Evolutionary conservation across 805 yeast genomes (phyloP), one percentile per base, ranked within the genome.

Genomic region (Kazachstania viticola): DNA sequence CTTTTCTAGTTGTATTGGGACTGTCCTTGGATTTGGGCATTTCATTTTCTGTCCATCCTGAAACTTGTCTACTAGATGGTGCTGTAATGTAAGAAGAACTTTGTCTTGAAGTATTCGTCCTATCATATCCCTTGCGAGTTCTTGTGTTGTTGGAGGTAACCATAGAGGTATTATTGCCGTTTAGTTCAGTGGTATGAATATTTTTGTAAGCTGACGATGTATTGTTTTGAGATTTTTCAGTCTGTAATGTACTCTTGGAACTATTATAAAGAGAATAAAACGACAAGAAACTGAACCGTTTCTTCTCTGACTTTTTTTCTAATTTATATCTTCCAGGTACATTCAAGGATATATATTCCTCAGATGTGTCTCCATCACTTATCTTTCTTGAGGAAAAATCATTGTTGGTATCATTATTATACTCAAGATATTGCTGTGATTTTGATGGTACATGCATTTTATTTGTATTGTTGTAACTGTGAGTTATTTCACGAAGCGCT

Each of bases 261-360:
- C 26, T 27, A 23, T 16, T 34, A 14, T 25, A 27, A 9, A 35
- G 31, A 13, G 42, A 36, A 17, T 34, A 34, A 25, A 39, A 34
- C 17, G 45, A 41, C 12, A 39, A 24, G 21, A 41, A 36, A 31
- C 45, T 41, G 16, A 41, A 41, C 27, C 45, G 32, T 19, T 35
- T 37, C 17, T 22, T 37, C 15, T 30, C 27, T 14, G 32, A 26
- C 16, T 18, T 27, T 9, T 27, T 33, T n/a, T 29, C 35, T 16
- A 29, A 15, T 9, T 22, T 28, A 13, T 27, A 14, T 12, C 31
- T 33, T 1, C 29, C 21, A 12, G 25, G n/a, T 14, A 21, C 24
- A 17, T 29, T 21, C n/a, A 29, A 12, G 3, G 32, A 24, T 6
- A 21, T n/a, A 21, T 26, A 25, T 15, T 32, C 35, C 15, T 19